Evolutionary conservation across 129 eudicot genomes (phyloP).

Genomic region (Artemisia argyi): DNA sequence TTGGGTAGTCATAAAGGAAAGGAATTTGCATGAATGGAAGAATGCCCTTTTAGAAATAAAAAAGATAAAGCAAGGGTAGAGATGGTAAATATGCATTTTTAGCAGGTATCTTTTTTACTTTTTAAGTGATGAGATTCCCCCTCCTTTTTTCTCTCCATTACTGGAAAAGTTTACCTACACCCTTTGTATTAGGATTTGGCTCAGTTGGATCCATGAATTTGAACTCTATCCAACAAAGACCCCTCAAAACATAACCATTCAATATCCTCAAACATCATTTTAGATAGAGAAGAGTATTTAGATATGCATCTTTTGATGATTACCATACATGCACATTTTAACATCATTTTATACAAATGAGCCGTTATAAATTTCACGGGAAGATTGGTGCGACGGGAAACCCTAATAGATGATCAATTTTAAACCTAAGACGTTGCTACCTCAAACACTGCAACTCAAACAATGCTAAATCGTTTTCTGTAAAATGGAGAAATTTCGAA

Average conservation of each 20-base stretch:
- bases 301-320: no score
- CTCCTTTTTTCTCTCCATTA: not conserved
- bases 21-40: slow-evolving; percentile 7
- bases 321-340: no score
- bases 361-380: no score
- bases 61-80: not conserved
- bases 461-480: no score
- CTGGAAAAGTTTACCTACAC: not conserved
- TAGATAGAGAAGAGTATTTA: no score
- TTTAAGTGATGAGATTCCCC: slow-evolving; percentile 1
- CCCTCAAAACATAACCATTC: not conserved
- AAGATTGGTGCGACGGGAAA: no score
- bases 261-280: not conserved
- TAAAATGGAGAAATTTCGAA: no score
- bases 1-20: not conserved
- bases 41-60: slow-evolving; percentile 5
- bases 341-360: no score
- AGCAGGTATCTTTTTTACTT: not conserved
- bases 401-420: no score
- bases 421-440: no score
- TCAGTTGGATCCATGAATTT: not conserved
- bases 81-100: not conserved
- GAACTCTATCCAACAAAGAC: not conserved
- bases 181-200: not conserved
- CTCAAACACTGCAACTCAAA: no score